These are phyloP conservation scores for Lunularia cruciata DNA, from an alignment of 225 moss, liverwort and hornwort species.

Conservation along the genomic window DNA sequence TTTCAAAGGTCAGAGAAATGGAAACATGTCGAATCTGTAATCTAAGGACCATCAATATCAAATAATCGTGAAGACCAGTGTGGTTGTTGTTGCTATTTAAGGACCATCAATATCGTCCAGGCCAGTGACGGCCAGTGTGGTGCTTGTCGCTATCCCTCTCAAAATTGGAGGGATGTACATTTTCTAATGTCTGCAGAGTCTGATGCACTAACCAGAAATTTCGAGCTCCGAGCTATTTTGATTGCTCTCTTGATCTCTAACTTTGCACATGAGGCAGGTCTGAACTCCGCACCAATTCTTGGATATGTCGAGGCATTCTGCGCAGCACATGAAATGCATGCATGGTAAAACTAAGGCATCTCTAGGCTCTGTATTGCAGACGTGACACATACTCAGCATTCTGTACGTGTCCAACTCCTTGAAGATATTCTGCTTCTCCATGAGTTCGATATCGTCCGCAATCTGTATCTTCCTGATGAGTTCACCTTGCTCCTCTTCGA, in stretches of 20 bases:
- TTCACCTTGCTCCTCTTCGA: constrained; percentile 19
- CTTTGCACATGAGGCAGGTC: constrained; percentile 15
- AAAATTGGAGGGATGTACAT: constrained; percentile 1
- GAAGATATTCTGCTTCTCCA: constrained; percentile 21
- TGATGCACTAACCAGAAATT: not conserved
- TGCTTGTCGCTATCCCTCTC: not conserved
- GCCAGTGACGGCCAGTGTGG: no score
- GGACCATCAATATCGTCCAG: not conserved
- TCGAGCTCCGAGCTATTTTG: not conserved
- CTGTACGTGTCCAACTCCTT: constrained; percentile 22
- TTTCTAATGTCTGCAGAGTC: not conserved
- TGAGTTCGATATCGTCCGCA: constrained; percentile 18
- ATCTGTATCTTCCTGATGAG: constrained; percentile 26
- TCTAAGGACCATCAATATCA: constrained; percentile 8
- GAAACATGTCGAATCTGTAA: not conserved
- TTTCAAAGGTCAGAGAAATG: not conserved
- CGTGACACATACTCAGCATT: constrained; percentile 21
- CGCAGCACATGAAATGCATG: constrained; percentile 13
- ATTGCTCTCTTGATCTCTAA: not conserved
- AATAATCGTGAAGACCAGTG: not conserved
- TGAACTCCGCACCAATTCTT: constrained; percentile 14
- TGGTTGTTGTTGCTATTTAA: constrained; percentile 2
- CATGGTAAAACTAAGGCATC: constrained; percentile 3
- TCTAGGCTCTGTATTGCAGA: constrained; percentile 15
- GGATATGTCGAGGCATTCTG: constrained; percentile 5